phyloP scores from a whole-genome alignment of 2,329 filamentous ascomycete genomes.

The Dothideomycetes sp. region DNA sequence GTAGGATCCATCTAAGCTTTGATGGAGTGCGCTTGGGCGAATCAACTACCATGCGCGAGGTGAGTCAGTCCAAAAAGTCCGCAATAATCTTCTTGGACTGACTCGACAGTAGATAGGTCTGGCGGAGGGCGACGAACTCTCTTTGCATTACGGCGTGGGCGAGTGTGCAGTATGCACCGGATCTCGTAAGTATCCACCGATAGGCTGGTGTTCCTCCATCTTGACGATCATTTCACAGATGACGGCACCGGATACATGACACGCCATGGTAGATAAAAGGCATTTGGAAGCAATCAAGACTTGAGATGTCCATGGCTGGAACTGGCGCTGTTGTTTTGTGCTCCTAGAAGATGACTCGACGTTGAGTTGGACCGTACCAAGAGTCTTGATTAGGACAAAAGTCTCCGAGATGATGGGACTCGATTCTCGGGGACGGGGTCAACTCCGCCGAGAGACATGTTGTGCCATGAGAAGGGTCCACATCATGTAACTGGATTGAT shows the following conservation, averaged over 20 bases:
- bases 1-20: conserved; percentile 9
- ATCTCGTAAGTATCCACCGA: not conserved
- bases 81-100: not conserved
- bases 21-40: conserved; percentile 11
- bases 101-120: conserved; percentile 2
- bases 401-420: too few species aligned
- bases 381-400: too few species aligned
- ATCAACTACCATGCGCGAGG: conserved; percentile 5
- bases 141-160: conserved; percentile 3
- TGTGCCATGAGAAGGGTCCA: too few species aligned
- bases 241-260: conserved; percentile 11
- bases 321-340: too few species aligned
- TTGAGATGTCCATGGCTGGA: too few species aligned
- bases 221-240: not conserved
- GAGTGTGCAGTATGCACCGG: not conserved
- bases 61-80: not conserved
- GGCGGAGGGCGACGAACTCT: conserved; percentile 7
- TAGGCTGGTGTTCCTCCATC: not conserved
- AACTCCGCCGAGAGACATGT: too few species aligned
- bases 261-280: conserved; percentile 8
- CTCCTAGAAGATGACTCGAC: too few species aligned
- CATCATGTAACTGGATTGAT: too few species aligned
- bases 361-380: too few species aligned
- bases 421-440: too few species aligned
- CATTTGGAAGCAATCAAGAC: too few species aligned